A percentile compares a stretch with the other conserved stretches of the same genome.
These are phyloP conservation scores for Aspergillus felis DNA, from an alignment of 2,329 filamentous ascomycete genomes.

Conservation along the genomic window DNA sequence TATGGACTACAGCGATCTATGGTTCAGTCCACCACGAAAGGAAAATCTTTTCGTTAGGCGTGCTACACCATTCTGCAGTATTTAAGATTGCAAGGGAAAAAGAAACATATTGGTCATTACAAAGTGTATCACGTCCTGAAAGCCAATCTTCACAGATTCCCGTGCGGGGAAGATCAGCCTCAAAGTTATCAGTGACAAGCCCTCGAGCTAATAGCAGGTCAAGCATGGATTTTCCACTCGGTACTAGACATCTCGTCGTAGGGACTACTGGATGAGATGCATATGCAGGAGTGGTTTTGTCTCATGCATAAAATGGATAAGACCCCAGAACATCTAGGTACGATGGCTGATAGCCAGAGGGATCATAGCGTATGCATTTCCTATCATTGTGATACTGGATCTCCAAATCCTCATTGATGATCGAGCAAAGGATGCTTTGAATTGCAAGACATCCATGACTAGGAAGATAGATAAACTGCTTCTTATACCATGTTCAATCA, in stretches of 20 bases:
- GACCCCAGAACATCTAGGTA: neutral
- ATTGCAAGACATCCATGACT: too few relatives aligned
- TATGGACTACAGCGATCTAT: too few relatives aligned
- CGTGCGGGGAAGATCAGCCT: neutral
- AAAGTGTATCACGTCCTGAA: neutral
- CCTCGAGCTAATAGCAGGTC: neutral
- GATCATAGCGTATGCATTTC: neutral
- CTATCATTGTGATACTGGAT: neutral
- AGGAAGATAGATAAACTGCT: neutral
- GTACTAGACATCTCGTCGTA: neutral
- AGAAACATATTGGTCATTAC: neutral
- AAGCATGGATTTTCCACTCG: neutral
- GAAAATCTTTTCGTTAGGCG: neutral
- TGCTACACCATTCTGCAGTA: neutral
- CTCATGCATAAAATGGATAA: neutral
- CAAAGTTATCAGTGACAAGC: neutral
- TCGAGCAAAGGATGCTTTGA: neutral
- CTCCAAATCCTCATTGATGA: neutral
- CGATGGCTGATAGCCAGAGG: neutral
- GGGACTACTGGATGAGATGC: neutral
- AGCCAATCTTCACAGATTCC: neutral
- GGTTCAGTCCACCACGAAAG: neutral
- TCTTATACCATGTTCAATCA: neutral
- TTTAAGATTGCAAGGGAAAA: neutral
- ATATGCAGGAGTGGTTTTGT: neutral